Conservation (phyloP, 1,139 yeast species). For the Protomyces macrosporus region DNA sequence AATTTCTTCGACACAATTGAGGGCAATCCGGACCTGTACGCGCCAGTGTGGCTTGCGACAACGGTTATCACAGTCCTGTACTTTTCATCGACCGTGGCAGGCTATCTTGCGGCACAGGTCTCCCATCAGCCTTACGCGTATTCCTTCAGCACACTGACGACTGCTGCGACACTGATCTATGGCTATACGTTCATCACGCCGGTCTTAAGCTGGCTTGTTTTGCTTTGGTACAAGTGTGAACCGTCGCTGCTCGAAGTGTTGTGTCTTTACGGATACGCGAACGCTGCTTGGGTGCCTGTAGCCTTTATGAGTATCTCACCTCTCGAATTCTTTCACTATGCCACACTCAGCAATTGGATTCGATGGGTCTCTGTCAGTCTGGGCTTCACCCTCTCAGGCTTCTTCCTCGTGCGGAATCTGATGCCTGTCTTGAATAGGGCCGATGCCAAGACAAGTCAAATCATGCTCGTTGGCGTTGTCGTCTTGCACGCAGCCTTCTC, state of each 20-base stretch:
- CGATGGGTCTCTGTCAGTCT: slow-evolving; percentile 40
- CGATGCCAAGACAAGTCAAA: slow-evolving; percentile 37
- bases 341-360: slow-evolving; percentile 39
- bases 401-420: slow-evolving; percentile 41
- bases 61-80: slow-evolving; percentile 68
- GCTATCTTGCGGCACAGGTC: slow-evolving; percentile 46
- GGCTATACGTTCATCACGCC: slow-evolving; percentile 70
- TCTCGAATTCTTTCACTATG: slow-evolving; percentile 38
- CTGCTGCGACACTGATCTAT: slow-evolving; percentile 62
- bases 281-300: slow-evolving; percentile 73
- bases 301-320: slow-evolving; percentile 49
- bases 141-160: slow-evolving; percentile 57
- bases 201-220: slow-evolving; percentile 46
- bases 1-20: slow-evolving; percentile 42
- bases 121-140: slow-evolving; percentile 50
- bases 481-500: slow-evolving; percentile 41
- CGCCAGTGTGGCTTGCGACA: slow-evolving; percentile 80
- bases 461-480: slow-evolving; percentile 38
- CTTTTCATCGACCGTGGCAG: slow-evolving; percentile 63
- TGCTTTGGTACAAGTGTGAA: slow-evolving; percentile 43
- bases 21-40: slow-evolving; percentile 58
- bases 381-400: slow-evolving; percentile 41
- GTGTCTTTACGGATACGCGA: slow-evolving; percentile 74
- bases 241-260: slow-evolving; percentile 43
- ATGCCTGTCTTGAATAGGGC: slow-evolving; percentile 37